These are phyloP conservation scores for Tricholoma sp. DNA, from an alignment of 768 basidiomycete genomes.

Conservation along the genomic window DNA sequence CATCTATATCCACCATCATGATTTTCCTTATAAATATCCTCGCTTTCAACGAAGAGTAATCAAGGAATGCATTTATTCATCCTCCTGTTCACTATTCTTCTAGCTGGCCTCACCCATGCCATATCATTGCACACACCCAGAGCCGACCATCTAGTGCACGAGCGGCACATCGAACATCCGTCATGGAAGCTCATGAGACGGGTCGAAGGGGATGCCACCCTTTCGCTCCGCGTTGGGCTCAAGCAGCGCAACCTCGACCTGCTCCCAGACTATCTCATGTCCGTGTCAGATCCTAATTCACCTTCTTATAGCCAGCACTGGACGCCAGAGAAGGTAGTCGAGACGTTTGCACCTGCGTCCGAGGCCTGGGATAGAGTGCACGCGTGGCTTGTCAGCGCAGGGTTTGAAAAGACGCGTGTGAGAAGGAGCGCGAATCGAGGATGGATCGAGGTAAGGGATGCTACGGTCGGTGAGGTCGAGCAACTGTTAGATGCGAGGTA, in stretches of 20 bases:
- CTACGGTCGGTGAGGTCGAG: conserved; percentile 27
- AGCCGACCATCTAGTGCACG: neutral
- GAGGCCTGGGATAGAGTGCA: conserved; percentile 22
- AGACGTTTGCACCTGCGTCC: conserved; percentile 25
- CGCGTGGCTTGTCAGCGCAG: conserved; percentile 25
- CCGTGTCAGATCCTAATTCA: conserved; percentile 32
- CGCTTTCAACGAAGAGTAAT: neutral
- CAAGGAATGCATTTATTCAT: neutral
- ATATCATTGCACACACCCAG: neutral
- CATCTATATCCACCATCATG: neutral
- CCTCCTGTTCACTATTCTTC: neutral
- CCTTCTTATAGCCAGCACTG: conserved; percentile 31
- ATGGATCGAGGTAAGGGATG: conserved; percentile 28
- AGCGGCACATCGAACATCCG: neutral
- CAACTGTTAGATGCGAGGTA: conserved; percentile 26
- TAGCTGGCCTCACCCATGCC: neutral
- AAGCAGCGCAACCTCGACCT: conserved; percentile 27
- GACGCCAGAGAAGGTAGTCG: conserved; percentile 23
- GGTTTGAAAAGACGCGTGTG: conserved; percentile 20
- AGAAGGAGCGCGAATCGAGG: conserved; percentile 16
- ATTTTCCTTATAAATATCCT: neutral
- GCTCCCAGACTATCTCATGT: conserved; percentile 24
- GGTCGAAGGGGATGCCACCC: conserved; percentile 3
- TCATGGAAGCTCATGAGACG: neutral
- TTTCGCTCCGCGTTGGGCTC: conserved; percentile 31